phyloP scores from a whole-genome alignment of 2,329 filamentous ascomycete species.

The Nemania bipapillata region DNA sequence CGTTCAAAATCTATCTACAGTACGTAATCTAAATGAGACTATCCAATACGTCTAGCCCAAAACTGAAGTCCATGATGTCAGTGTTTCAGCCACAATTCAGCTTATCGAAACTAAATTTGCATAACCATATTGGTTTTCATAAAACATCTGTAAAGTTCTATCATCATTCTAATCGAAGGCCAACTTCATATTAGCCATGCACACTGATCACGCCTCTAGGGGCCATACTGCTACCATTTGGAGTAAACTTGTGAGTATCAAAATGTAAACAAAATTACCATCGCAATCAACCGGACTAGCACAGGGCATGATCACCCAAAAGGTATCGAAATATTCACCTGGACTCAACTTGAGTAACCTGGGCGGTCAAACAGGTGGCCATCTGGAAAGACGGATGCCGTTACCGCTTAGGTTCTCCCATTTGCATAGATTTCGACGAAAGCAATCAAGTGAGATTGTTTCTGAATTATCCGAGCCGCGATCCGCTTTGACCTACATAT shows the following conservation, averaged over 20 bases:
- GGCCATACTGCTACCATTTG: not conserved
- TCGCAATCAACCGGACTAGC: not conserved
- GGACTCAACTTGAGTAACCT: not conserved
- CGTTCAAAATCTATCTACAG: too few species aligned
- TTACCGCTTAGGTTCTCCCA: not conserved
- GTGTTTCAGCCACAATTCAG: constrained; percentile 23
- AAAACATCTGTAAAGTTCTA: not conserved
- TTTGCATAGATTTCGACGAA: not conserved
- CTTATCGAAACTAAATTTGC: not conserved
- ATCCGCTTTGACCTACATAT: not conserved
- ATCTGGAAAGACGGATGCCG: not conserved
- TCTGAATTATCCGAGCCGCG: not conserved
- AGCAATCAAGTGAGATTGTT: not conserved
- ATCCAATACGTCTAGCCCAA: constrained; percentile 13
- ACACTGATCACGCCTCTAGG: not conserved
- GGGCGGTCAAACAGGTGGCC: not conserved
- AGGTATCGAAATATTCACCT: not conserved
- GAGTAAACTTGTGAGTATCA: not conserved
- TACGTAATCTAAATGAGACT: not conserved
- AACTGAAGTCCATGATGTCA: constrained; percentile 39
- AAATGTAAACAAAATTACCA: not conserved
- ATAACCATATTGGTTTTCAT: not conserved
- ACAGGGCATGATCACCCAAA: not conserved
- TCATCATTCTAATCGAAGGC: not conserved
- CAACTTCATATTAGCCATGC: not conserved